Evolutionary conservation across 768 basidiomycete genomes (phyloP).

Genomic region (Pholiota conissans): DNA sequence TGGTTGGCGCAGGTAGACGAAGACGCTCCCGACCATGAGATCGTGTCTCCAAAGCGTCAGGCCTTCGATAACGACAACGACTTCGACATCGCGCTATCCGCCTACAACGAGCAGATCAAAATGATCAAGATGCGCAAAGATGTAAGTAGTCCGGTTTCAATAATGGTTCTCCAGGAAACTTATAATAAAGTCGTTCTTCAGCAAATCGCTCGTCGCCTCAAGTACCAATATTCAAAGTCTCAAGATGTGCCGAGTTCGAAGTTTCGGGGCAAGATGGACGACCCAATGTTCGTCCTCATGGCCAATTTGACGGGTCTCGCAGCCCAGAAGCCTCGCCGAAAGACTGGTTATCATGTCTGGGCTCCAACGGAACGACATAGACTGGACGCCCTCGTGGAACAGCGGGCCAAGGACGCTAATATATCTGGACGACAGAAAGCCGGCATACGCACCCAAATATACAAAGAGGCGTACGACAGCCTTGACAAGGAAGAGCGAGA

Average conservation of each 20-base stretch:
- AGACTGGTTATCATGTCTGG: neutral
- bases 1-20: neutral
- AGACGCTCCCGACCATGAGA: neutral
- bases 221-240: neutral
- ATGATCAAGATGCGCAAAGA: neutral
- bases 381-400: neutral
- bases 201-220: neutral
- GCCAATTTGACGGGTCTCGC: neutral
- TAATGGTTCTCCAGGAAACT: neutral
- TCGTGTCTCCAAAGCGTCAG: neutral
- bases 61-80: neutral
- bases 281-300: neutral
- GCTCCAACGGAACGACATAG: neutral
- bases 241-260: neutral
- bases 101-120: neutral
- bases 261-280: neutral
- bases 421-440: neutral
- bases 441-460: neutral
- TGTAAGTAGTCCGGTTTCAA: neutral
- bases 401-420: neutral
- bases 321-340: neutral
- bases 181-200: neutral
- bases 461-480: neutral
- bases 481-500: neutral
- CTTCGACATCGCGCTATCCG: neutral